Evolutionary conservation across 129 eudicot species (phyloP), one percentile per base, ranked within the genome.

Genomic region (Pseudognaphalium luteoalbum): DNA sequence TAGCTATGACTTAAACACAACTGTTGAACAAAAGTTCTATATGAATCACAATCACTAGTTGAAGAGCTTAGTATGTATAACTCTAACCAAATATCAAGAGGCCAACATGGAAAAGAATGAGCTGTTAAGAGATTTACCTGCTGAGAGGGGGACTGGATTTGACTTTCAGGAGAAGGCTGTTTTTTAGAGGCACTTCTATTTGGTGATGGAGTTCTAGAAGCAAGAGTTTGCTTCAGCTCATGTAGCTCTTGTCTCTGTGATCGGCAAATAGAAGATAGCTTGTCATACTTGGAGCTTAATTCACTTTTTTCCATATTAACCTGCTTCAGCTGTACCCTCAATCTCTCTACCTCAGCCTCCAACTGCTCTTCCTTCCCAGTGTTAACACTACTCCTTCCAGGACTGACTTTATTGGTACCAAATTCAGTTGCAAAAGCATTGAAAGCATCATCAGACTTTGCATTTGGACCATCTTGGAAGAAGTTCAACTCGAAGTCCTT

Each of bases 221-320:
- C 90, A 81, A 95, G 83, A 73, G 91, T 82, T 83, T 89, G 95
- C 82, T 95, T 95, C 70, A 91, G 91, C 73, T 91, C 99, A 71
- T 89, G 94, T 67, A 95, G 83, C 87, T 95, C 99, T 71, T 91
- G 99, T 66, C 99, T 82, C 83, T 95, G 99, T 76, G 97, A 89
- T 25, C 91, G 82, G 71, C 99, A 95, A 73, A 95, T 91, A 44
- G 96, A 90, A 42, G 96, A 75, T 73, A 95, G 82, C 73, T 95
- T 95, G 39, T 95, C 97, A 77, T 87, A 95, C 68, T 91, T 95
- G 44, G 99, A 81, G 73, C 86, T 91, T 51, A 89, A 52, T 79
- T 91, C 99, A 44, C 84, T 85, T 81, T 95, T 95, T 81, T 95
- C 99, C 41, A 74, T 20, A 75, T 83, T 89, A 57, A 76, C 88